Evolutionary conservation across 371 early-diverging fungal genomes (phyloP), one percentile per base, ranked within the genome.

Genomic region (Dentiscutata heterogama): DNA sequence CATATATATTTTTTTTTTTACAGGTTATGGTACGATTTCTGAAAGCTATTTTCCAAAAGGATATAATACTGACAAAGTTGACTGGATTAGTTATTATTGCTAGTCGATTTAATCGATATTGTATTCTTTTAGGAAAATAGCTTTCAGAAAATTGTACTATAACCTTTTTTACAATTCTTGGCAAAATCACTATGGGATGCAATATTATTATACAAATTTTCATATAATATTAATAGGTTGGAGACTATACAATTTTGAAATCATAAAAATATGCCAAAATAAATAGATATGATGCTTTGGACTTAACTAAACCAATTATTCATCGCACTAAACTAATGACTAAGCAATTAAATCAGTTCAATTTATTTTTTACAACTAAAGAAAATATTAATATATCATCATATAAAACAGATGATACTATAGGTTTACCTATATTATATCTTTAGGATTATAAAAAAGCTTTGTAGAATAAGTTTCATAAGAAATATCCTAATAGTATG

Each of bases 141-240:
- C 18, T 14, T 16, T 63, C n/a, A n/a, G n/a, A n/a, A n/a, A n/a
- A n/a, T n/a, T n/a, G n/a, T n/a, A n/a, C n/a, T n/a, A n/a, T n/a
- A n/a, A n/a, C n/a, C n/a, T 64, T 27, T 31, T 35, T 31, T 25
- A 64, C 50, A 50, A 50, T n/a, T 50, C 13, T 50, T 11, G 6
- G 50, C 50, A 50, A 50, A 50, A 50, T 50, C 50, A 6, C 50
- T 50, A 50, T 11, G 13, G 3, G 50, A 50, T 50, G 50, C 50
- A 50, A 50, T 50, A 50, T 50, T 50, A 50, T 50, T 50, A 50
- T 50, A 50, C 3, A 50, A 50, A 7, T 50, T 50, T 50, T n/a
- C n/a, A n/a, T n/a, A n/a, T 29, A 64, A 14, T 64, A 29, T 64
- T 64, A 64, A 64, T 29, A 64, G 64, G 29, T 64, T 64, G 39